Percentiles rank a stretch among this genome's conserved stretches.
phyloP scores from a whole-genome alignment of 495 filamentous ascomycete genomes.

The Penicillium egyptiacum region DNA sequence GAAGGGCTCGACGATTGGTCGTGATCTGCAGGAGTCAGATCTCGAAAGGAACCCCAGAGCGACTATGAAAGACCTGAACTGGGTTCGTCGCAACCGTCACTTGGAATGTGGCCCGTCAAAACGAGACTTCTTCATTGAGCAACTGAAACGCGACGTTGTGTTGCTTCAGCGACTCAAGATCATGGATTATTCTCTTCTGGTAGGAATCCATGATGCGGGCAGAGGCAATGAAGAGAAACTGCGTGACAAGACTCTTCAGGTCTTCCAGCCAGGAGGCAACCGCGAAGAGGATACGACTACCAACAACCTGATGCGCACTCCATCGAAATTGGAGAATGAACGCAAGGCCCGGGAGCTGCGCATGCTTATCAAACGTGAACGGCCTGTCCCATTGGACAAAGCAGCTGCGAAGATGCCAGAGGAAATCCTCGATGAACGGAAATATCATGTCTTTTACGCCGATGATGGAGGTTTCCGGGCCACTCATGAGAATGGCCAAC shows the following conservation, averaged over 20 bases:
- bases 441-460: slow-evolving; percentile 76
- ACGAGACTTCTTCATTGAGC: slow-evolving; percentile 80
- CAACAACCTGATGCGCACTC: slow-evolving; percentile 79
- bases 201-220: slow-evolving; percentile 88
- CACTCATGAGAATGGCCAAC: slow-evolving; percentile 83
- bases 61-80: slow-evolving; percentile 96
- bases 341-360: slow-evolving; percentile 89
- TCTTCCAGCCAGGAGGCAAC: slow-evolving; percentile 88
- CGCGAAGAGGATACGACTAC: slow-evolving; percentile 55
- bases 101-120: slow-evolving; percentile 86
- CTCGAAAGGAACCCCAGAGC: slow-evolving; percentile 86
- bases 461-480: slow-evolving; percentile 94
- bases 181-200: slow-evolving; percentile 97
- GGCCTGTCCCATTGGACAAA: slow-evolving; percentile 86
- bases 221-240: slow-evolving; percentile 94
- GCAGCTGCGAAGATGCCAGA: slow-evolving; percentile 86
- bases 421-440: slow-evolving; percentile 68
- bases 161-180: slow-evolving; percentile 85
- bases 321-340: slow-evolving; percentile 89
- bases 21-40: slow-evolving; percentile 86
- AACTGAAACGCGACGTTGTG: slow-evolving; percentile 83
- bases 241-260: slow-evolving; percentile 88
- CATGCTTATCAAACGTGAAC: slow-evolving; percentile 88
- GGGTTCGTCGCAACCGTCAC: slow-evolving; percentile 81
- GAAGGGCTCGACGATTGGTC: slow-evolving; percentile 94